Evolutionary conservation across 768 basidiomycete species (phyloP).

Genomic region (Suillus subalutaceus): DNA sequence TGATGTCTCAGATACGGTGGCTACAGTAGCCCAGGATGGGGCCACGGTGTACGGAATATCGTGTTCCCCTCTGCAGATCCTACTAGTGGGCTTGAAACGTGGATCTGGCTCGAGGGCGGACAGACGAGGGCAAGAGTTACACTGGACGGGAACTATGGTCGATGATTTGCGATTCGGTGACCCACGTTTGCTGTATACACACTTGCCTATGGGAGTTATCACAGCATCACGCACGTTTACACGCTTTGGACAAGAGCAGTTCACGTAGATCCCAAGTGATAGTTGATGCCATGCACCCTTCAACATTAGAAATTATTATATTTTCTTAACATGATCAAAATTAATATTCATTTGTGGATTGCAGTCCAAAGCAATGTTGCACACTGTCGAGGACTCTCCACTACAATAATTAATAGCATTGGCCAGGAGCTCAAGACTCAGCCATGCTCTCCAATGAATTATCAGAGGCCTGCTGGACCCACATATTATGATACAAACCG

Average conservation of each 20-base stretch:
- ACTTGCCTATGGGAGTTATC: neutral
- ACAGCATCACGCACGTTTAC: neutral
- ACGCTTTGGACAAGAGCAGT: neutral
- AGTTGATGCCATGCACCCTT: neutral
- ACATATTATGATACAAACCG: constrained; percentile 81
- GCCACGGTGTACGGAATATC: constrained; percentile 66
- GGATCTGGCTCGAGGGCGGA: constrained; percentile 67
- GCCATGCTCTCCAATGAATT: constrained; percentile 20
- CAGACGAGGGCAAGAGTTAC: constrained; percentile 53
- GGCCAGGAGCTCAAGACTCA: constrained; percentile 9
- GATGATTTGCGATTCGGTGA: neutral
- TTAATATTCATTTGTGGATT: neutral
- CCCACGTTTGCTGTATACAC: neutral
- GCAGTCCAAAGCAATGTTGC: neutral
- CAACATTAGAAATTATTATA: neutral
- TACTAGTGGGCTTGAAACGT: constrained; percentile 52
- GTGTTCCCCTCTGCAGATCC: constrained; percentile 53
- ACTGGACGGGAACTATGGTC: constrained; percentile 35
- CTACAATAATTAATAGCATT: neutral
- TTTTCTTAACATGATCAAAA: neutral
- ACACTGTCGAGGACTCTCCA: neutral
- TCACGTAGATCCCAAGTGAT: neutral
- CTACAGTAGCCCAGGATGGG: constrained; percentile 54
- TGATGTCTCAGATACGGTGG: constrained; percentile 60
- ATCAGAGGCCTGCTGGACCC: constrained; percentile 68